Conservation (phyloP, 495 filamentous ascomycete genomes). For the Cercophora scortea region DNA sequence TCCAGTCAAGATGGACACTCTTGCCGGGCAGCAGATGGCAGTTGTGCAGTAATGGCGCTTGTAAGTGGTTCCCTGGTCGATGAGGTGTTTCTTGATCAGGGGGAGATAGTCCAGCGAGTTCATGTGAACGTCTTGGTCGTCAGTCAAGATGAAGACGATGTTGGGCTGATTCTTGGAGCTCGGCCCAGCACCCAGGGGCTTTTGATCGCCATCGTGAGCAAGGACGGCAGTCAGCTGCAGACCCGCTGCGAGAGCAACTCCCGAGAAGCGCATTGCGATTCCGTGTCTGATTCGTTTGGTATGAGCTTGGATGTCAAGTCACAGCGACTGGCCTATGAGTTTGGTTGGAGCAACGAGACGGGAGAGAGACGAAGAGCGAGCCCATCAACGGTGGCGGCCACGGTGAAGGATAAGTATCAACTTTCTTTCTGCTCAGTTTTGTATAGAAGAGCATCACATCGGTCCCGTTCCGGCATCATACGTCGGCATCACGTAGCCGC, state of each 20-base stretch:
- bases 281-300: too few species aligned
- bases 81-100: slow-evolving; percentile 42
- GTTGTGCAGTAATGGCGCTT: slow-evolving; percentile 55
- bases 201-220: background rate
- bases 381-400: too few species aligned
- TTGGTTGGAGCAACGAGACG: too few species aligned
- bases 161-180: slow-evolving; percentile 35
- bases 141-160: slow-evolving; percentile 57
- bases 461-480: too few species aligned
- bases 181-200: background rate
- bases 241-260: slow-evolving; percentile 7
- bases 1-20: slow-evolving; percentile 58
- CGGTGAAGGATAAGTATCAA: too few species aligned
- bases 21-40: slow-evolving; percentile 56
- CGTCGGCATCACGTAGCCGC: too few species aligned
- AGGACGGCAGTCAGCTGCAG: slow-evolving; percentile 9
- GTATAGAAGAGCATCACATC: too few species aligned
- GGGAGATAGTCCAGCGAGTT: slow-evolving; percentile 53
- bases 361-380: too few species aligned
- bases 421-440: too few species aligned
- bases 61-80: slow-evolving; percentile 47
- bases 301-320: too few species aligned
- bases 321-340: too few species aligned
- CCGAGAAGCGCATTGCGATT: slow-evolving; percentile 10
- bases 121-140: slow-evolving; percentile 59